Percentiles rank a stretch among this genome's conserved stretches.
phyloP scores from a whole-genome alignment of 768 basidiomycete genomes.

The Leccinum pellstonianum region DNA sequence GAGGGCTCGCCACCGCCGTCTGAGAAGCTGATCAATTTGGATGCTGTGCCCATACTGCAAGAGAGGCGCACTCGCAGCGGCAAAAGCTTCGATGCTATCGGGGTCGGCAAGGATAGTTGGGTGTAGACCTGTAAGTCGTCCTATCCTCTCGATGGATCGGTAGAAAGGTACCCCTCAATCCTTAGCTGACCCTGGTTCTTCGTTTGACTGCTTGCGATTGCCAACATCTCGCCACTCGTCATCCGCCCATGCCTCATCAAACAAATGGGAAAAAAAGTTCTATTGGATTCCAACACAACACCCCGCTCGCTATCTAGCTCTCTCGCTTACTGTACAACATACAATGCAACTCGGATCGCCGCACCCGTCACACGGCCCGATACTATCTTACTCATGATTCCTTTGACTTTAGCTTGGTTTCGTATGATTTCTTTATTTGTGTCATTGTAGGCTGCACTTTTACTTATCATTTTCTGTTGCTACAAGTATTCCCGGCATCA shows the following conservation, averaged over 20 bases:
- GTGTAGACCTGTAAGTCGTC: constrained; percentile 52
- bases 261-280: constrained; percentile 7
- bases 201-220: neutral
- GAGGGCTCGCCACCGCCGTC: constrained; percentile 82
- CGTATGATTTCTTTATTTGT: constrained; percentile 27
- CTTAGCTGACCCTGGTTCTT: constrained; percentile 3
- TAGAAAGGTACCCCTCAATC: constrained; percentile 44
- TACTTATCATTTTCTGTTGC: constrained; percentile 32
- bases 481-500: constrained; percentile 30
- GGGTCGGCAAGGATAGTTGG: constrained; percentile 76
- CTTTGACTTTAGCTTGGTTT: constrained; percentile 18
- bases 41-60: constrained; percentile 64
- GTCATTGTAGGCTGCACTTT: constrained; percentile 25
- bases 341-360: constrained; percentile 20
- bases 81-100: constrained; percentile 80
- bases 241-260: constrained; percentile 8
- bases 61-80: constrained; percentile 82
- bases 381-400: constrained; percentile 19
- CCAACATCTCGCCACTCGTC: neutral
- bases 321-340: constrained; percentile 27
- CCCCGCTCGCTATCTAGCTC: constrained; percentile 16
- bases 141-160: constrained; percentile 41
- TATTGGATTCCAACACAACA: constrained; percentile 8
- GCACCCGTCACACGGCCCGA: constrained; percentile 11
- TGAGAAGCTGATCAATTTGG: constrained; percentile 78